Conservation (phyloP, 768 basidiomycete species). For the Sarcodon aspratus region DNA sequence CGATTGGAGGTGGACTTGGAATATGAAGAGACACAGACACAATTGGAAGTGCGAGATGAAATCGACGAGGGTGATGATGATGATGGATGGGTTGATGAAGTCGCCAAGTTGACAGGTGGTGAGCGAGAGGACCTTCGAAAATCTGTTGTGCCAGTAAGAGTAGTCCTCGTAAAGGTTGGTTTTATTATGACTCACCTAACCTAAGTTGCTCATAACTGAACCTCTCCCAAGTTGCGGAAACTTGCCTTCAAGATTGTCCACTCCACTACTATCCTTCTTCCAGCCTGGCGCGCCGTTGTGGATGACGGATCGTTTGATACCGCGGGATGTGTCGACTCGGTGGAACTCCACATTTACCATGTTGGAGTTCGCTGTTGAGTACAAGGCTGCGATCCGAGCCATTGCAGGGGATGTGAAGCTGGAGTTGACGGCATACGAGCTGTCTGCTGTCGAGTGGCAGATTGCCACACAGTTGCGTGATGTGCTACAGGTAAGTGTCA, state of each 20-base stretch:
- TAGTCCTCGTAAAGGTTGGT: slow-evolving; percentile 6
- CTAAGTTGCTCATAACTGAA: slow-evolving; percentile 1
- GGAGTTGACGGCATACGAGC: too few relatives aligned
- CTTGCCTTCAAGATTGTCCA: slow-evolving; percentile 11
- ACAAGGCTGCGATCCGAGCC: slow-evolving; percentile 2
- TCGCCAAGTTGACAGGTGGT: background rate
- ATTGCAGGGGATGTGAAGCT: slow-evolving; percentile 3
- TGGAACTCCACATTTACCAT: slow-evolving; percentile 15
- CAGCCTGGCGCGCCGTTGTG: slow-evolving; percentile 3
- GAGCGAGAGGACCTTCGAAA: slow-evolving; percentile 1
- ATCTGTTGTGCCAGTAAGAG: background rate
- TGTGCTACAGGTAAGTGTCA: slow-evolving; percentile 14
- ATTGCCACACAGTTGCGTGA: slow-evolving; percentile 6
- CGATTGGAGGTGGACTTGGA: too few relatives aligned
- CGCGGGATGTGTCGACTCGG: slow-evolving; percentile 6
- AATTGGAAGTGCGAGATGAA: too few relatives aligned
- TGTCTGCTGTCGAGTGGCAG: slow-evolving; percentile 8
- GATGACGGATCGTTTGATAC: slow-evolving; percentile 2
- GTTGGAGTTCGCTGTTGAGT: slow-evolving; percentile 7
- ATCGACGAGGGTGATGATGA: slow-evolving; percentile 1
- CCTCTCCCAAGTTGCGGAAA: slow-evolving; percentile 4
- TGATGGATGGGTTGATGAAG: background rate
- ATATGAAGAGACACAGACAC: too few relatives aligned
- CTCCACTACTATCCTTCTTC: slow-evolving; percentile 20
- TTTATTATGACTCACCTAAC: background rate